Evolutionary conservation across 2,329 filamentous ascomycete species (phyloP), one percentile per base, ranked within the genome.

Genomic region (Shiraia sp.): DNA sequence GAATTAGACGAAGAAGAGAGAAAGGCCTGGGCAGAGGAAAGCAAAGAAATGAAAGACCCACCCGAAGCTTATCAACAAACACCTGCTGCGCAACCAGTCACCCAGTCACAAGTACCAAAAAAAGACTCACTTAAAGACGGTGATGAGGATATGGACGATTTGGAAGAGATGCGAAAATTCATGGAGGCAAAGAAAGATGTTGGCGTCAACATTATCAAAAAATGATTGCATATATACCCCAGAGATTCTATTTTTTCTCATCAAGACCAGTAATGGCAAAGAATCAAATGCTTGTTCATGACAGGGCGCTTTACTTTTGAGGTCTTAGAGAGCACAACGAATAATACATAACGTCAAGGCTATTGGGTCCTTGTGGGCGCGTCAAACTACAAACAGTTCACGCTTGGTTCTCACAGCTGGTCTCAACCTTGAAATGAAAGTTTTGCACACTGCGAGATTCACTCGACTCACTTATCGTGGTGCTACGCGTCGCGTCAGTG

Each of bases 1-100:
- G 89, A 87, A 52, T 90, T 89, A 61, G 93, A 99, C 68, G 85
- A 86, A 55, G 73, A 83, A 46, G 93, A 97, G 75, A 76, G 79
- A 44, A 81, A 82, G 61, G 81, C 86, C 40, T 83, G 85, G 75
- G 88, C 91, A 60, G 85, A 87, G 56, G 87, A 95, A 69, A 82
- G 81, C 24, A 83, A 80, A 57, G 69, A 58, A 10, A 59, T 63
- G 59, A 44, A 43, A 10, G 55, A 60, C 32, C 47, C 53, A 15
- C 49, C 57, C 17, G 37, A 50, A 25, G 49, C 40, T 22, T 35
- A 16, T 10, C 36, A 34, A 34, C 23, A 35, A 16, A 31, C 42
- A 16, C 31, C 47, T 12, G 34, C 45, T 10, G 8, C 40, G 30
- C 39, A 42, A 27, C 29, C 47, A 9, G 23, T 41, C 12, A 32